These are phyloP conservation scores for Helichrysum umbraculigerum DNA, from an alignment of 129 eudicot species.

Conservation along the genomic window DNA sequence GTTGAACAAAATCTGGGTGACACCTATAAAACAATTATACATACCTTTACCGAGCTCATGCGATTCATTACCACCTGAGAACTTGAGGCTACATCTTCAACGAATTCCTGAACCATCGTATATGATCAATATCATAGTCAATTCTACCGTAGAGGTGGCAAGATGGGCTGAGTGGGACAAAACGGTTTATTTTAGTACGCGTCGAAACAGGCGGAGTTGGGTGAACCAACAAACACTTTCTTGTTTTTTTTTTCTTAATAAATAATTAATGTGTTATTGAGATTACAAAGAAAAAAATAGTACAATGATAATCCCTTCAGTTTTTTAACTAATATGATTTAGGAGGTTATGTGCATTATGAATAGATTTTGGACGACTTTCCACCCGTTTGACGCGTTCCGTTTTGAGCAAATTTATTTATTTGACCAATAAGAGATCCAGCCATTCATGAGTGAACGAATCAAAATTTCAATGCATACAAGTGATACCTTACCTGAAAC, in stretches of 20 bases:
- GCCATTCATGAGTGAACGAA: not conserved
- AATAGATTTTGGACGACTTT: not conserved
- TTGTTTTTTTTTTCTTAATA: not conserved
- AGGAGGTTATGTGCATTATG: not conserved
- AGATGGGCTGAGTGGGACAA: not conserved
- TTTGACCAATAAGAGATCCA: not conserved
- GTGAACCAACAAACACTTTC: not conserved
- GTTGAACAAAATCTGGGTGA: not conserved
- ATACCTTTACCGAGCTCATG: slow-evolving; percentile 57
- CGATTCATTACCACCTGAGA: slow-evolving; percentile 61
- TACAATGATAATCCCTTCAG: not conserved
- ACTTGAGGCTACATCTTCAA: slow-evolving; percentile 64
- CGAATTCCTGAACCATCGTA: slow-evolving; percentile 62
- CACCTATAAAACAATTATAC: slow-evolving; percentile 11
- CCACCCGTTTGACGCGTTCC: not conserved
- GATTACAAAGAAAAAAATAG: not conserved
- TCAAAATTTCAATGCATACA: not conserved
- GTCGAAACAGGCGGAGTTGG: not conserved
- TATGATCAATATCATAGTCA: slow-evolving; percentile 17
- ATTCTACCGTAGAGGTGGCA: too few species aligned
- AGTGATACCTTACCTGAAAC: slow-evolving; percentile 57
- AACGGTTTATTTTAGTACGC: not conserved
- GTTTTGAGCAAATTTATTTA: not conserved
- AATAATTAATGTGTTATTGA: not conserved
- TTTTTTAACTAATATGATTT: not conserved